A percentile compares a stretch with the other conserved stretches of the same genome.
These are phyloP conservation scores for Fusarium sororula DNA, from an alignment of 2,329 filamentous ascomycete genomes.

Conservation along the genomic window DNA sequence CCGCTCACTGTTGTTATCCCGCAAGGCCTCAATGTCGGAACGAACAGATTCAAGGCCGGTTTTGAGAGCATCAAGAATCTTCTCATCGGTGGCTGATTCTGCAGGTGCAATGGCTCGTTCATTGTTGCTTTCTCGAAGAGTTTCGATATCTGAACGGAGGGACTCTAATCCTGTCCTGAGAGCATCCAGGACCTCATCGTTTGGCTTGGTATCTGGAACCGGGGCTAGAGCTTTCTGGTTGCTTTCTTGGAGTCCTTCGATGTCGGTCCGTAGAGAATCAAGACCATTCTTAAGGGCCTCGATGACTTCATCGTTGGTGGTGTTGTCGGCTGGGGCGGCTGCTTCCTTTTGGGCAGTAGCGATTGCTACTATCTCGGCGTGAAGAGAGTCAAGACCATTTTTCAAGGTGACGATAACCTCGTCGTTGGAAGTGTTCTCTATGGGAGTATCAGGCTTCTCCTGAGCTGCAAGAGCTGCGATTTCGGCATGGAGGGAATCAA, in stretches of 20 bases:
- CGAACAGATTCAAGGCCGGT: slow-evolving; percentile 78
- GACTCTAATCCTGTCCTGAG: slow-evolving; percentile 80
- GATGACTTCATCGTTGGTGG: slow-evolving; percentile 34
- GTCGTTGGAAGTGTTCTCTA: slow-evolving; percentile 60
- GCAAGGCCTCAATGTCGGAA: slow-evolving; percentile 78
- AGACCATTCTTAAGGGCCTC: slow-evolving; percentile 36
- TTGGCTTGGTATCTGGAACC: slow-evolving; percentile 77
- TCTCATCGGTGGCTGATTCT: slow-evolving; percentile 62
- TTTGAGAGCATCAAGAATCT: slow-evolving; percentile 85
- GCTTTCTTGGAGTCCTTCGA: slow-evolving; percentile 65
- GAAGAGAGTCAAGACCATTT: slow-evolving; percentile 76
- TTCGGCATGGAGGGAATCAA: slow-evolving; percentile 76
- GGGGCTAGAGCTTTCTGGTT: slow-evolving; percentile 60
- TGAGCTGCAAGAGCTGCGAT: slow-evolving; percentile 71
- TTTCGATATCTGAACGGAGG: slow-evolving; percentile 76
- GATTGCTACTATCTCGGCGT: slow-evolving; percentile 77
- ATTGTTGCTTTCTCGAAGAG: slow-evolving; percentile 74
- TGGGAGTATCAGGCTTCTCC: slow-evolving; percentile 43
- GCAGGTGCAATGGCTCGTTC: slow-evolving; percentile 58
- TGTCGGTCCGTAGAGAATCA: slow-evolving; percentile 37
- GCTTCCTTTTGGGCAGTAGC: slow-evolving; percentile 65
- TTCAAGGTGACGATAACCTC: slow-evolving; percentile 88
- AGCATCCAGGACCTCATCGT: slow-evolving; percentile 84
- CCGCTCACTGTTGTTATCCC: slow-evolving; percentile 58
- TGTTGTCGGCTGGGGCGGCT: slow-evolving; percentile 10